Evolutionary conservation across 2,329 filamentous ascomycete species (phyloP), one percentile per base, ranked within the genome.

Genomic region (Aspergillus melleus): DNA sequence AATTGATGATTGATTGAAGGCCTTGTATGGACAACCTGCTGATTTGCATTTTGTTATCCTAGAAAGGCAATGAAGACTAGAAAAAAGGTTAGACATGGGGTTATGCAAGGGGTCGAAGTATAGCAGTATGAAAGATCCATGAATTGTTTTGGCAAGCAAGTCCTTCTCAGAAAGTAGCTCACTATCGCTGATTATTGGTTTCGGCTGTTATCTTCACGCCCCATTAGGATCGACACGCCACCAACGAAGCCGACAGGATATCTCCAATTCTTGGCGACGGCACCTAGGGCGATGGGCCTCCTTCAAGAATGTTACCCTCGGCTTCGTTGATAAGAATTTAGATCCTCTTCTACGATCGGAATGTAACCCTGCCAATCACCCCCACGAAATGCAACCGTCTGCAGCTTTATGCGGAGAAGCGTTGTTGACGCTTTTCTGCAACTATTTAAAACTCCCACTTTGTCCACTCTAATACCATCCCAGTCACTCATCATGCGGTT

Each of bases 331-430:
- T 29, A 51, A 51, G 49, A 26, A 51, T 29, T 51, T 16, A 26
- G 36, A 42, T 52, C 14, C 50, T 20, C 16, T n/a, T 42, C 36
- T 30, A 39, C 39, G 24, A 46, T 53, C 42, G 44, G 56, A 36
- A 59, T 59, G 52, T 52, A 59, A 55, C 56, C 16, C 36, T n/a
- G 44, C 52, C 22, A 30, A 54, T 29, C 24, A 39, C 52, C 57
- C 57, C 57, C 52, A 54, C 47, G 47, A 16, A 36, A 55, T 51
- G 47, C 52, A 59, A 55, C 57, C 29, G 57, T 54, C 52, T 16
- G 50, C 24, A 29, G 24, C 22, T 20, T 26, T 16, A 26, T 32
- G 24, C 49, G 29, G 49, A 29, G 29, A 51, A 14, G 12, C 16
- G 3, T 51, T 24, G 16, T 24, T 32, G 24, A 51, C 16, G 24